Percentiles rank a stretch among this genome's conserved stretches.
Conservation (phyloP, 2,329 filamentous ascomycete species). For the Penicillium oxalicum region DNA sequence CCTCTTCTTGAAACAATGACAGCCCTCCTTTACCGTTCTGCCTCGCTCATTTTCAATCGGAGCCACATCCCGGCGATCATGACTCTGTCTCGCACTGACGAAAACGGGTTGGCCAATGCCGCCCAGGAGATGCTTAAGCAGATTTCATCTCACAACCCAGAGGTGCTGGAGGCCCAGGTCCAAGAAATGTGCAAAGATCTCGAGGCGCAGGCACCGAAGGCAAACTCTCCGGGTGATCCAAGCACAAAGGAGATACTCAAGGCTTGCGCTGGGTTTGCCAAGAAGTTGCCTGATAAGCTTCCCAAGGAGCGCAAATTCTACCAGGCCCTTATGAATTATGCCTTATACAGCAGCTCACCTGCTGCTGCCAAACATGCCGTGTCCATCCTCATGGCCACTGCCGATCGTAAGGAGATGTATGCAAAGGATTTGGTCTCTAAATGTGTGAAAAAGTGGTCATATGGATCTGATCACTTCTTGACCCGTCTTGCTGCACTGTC, state of each 20-base stretch:
- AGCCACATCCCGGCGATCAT: slow-evolving; percentile 90
- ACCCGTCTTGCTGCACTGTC: slow-evolving; percentile 47
- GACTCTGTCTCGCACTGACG: slow-evolving; percentile 76
- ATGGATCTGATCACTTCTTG: slow-evolving; percentile 68
- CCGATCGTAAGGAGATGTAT: slow-evolving; percentile 74
- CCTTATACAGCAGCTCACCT: slow-evolving; percentile 72
- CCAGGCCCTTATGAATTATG: slow-evolving; percentile 75
- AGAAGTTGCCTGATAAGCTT: slow-evolving; percentile 77
- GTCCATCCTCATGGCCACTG: slow-evolving; percentile 74
- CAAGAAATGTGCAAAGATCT: slow-evolving; percentile 85
- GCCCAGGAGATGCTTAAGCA: slow-evolving; percentile 88
- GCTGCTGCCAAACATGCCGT: slow-evolving; percentile 90
- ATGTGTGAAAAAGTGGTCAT: slow-evolving; percentile 67
- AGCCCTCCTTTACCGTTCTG: slow-evolving; percentile 75
- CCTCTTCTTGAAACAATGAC: slow-evolving; percentile 70
- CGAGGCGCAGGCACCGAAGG: slow-evolving; percentile 69
- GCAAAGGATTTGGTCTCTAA: slow-evolving; percentile 76
- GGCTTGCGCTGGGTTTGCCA: slow-evolving; percentile 86
- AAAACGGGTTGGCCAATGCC: slow-evolving; percentile 66
- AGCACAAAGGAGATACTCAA: slow-evolving; percentile 85
- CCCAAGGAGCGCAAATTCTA: slow-evolving; percentile 74
- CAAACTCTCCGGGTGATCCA: slow-evolving; percentile 60
- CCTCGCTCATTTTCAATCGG: slow-evolving; percentile 83
- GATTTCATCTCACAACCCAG: slow-evolving; percentile 82
- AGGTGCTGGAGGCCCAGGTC: slow-evolving; percentile 87